Percentiles rank a stretch among this genome's conserved stretches.
Conservation (phyloP, 1,284 basidiomycete genomes). For the Leccinum laetum region DNA sequence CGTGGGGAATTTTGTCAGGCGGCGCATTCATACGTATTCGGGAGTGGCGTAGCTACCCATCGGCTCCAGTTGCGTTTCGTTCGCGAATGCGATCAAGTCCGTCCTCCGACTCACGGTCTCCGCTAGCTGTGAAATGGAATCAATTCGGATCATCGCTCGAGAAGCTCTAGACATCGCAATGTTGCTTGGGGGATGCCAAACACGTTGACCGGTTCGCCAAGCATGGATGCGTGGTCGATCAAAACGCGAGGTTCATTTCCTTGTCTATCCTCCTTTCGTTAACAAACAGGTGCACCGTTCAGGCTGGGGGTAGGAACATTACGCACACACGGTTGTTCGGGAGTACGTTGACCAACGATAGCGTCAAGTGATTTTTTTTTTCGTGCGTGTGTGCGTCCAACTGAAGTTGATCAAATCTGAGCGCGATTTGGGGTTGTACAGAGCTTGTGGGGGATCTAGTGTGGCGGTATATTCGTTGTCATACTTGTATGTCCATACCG, state of each 20-base stretch:
- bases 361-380: constrained; percentile 64
- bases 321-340: constrained; percentile 38
- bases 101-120: constrained; percentile 76
- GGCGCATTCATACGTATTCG: constrained; percentile 29
- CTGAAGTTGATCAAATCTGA: constrained; percentile 67
- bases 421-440: constrained; percentile 28
- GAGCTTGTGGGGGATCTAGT: constrained; percentile 54
- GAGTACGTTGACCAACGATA: constrained; percentile 48
- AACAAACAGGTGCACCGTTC: constrained; percentile 28
- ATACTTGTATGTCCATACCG: constrained; percentile 75
- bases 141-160: constrained; percentile 5
- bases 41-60: constrained; percentile 50
- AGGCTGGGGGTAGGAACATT: constrained; percentile 42
- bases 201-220: constrained; percentile 77
- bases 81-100: constrained; percentile 69
- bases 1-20: constrained; percentile 25
- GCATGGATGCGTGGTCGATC: constrained; percentile 60
- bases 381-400: constrained; percentile 61
- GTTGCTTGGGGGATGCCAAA: constrained; percentile 85
- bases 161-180: constrained; percentile 74
- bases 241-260: constrained; percentile 61
- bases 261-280: constrained; percentile 48
- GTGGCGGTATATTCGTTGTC: constrained; percentile 73
- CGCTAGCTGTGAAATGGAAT: constrained; percentile 49
- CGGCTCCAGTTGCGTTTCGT: constrained; percentile 53